phyloP scores from a whole-genome alignment of 208 protist species.

The Phytomonas francai region DNA sequence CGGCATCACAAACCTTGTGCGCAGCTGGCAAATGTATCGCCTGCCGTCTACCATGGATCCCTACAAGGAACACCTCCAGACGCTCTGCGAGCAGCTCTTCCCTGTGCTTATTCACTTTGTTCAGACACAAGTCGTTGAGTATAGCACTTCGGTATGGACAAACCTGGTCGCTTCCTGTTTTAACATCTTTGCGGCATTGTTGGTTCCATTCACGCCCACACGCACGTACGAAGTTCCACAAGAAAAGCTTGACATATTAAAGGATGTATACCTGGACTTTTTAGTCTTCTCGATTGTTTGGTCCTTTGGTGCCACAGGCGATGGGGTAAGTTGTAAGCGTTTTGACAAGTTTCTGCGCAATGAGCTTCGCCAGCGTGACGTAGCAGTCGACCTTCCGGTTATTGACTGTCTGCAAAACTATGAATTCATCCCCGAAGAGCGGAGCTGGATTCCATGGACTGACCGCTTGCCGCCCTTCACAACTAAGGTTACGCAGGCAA shows the following conservation, averaged over 20 bases:
- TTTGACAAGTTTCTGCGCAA: slow-evolving; percentile 94
- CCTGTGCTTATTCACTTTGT: slow-evolving; percentile 90
- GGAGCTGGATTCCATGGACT: slow-evolving; percentile 91
- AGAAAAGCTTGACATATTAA: slow-evolving; percentile 76
- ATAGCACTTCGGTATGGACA: slow-evolving; percentile 92
- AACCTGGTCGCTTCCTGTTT: slow-evolving; percentile 92
- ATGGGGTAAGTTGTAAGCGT: slow-evolving; percentile 73
- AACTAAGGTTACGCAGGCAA: slow-evolving; percentile 71
- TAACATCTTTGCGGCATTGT: slow-evolving; percentile 89
- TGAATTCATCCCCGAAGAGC: slow-evolving; percentile 83
- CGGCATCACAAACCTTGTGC: slow-evolving; percentile 72
- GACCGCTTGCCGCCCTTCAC: slow-evolving; percentile 81
- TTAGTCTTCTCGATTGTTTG: slow-evolving; percentile 97
- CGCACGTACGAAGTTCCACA: slow-evolving; percentile 70
- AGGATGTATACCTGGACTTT: slow-evolving; percentile 73
- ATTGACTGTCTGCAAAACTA: slow-evolving; percentile 95
- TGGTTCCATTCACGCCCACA: slow-evolving; percentile 82
- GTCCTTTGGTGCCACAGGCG: slow-evolving; percentile 95
- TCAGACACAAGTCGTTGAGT: slow-evolving; percentile 84
- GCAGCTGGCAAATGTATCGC: slow-evolving; percentile 78
- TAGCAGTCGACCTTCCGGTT: slow-evolving; percentile 79
- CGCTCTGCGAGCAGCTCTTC: slow-evolving; percentile 89
- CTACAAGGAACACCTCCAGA: slow-evolving; percentile 73
- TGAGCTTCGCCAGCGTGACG: slow-evolving; percentile 38
- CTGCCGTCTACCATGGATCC: slow-evolving; percentile 77